These are phyloP conservation scores for Hortaea werneckii DNA, from an alignment of 2,329 filamentous ascomycete genomes.

Conservation along the genomic window DNA sequence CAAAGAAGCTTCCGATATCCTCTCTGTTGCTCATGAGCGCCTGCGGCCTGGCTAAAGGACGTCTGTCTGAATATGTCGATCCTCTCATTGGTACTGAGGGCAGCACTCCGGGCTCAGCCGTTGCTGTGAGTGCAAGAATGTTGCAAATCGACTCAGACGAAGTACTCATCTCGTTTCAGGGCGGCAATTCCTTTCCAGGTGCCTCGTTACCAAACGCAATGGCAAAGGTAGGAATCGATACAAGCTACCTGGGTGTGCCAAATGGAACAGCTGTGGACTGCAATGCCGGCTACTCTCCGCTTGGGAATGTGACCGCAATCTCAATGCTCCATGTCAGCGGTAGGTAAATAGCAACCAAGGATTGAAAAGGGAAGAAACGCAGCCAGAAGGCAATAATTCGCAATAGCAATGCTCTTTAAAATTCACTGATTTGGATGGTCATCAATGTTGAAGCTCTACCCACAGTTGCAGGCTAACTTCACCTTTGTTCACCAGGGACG, in stretches of 20 bases:
- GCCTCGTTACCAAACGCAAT: slow-evolving; percentile 29
- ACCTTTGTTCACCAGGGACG: slow-evolving; percentile 27
- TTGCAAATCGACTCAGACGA: too few relatives aligned
- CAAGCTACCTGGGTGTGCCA: slow-evolving; percentile 5
- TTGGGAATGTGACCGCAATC: slow-evolving; percentile 16
- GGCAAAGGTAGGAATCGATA: slow-evolving; percentile 33
- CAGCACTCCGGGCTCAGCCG: not conserved
- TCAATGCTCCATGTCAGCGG: slow-evolving; percentile 54
- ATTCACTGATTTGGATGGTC: too few relatives aligned
- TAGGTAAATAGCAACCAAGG: not conserved
- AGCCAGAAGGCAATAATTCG: too few relatives aligned
- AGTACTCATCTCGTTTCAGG: slow-evolving; percentile 3
- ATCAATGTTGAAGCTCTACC: too few relatives aligned
- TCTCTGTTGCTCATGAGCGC: not conserved
- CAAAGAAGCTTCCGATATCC: too few relatives aligned
- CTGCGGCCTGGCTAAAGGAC: not conserved
- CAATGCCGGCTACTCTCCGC: slow-evolving; percentile 27
- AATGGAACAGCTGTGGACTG: slow-evolving; percentile 10
- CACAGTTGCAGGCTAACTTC: too few relatives aligned
- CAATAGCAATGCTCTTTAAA: too few relatives aligned
- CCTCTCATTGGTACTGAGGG: not conserved
- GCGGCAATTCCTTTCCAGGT: slow-evolving; percentile 33
- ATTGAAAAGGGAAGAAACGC: too few relatives aligned
- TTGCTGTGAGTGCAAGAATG: not conserved
- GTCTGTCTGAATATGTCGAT: slow-evolving; percentile 1